Conservation (phyloP, 2,329 filamentous ascomycete species). For the Calonectria hongkongensis region DNA sequence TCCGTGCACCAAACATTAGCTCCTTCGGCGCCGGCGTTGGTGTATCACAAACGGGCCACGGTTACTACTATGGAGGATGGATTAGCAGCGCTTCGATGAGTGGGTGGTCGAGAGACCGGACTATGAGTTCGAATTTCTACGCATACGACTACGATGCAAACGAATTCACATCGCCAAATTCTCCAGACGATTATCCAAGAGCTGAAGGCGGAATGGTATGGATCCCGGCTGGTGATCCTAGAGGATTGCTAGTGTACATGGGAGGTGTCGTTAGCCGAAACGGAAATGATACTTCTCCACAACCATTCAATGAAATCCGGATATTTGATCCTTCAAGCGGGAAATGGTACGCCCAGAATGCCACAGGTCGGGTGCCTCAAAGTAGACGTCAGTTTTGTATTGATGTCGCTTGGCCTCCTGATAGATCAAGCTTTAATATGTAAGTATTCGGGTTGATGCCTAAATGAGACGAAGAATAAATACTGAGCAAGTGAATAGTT, state of each 20-base stretch:
- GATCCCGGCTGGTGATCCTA: background rate
- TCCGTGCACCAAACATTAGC: conserved; percentile 46
- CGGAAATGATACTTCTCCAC: background rate
- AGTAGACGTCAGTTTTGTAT: conserved; percentile 19
- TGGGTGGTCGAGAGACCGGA: conserved; percentile 26
- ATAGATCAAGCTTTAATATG: conserved; percentile 17
- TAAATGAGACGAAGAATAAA: background rate
- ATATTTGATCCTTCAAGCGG: background rate
- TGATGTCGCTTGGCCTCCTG: conserved; percentile 5
- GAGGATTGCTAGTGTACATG: background rate
- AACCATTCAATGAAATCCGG: background rate
- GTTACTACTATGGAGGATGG: conserved; percentile 78
- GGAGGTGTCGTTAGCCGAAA: background rate
- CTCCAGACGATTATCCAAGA: conserved; percentile 52
- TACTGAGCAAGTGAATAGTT: background rate
- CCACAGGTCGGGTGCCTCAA: background rate
- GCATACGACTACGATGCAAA: conserved; percentile 24
- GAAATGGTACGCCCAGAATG: background rate
- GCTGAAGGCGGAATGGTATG: conserved; percentile 51
- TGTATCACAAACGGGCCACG: conserved; percentile 70
- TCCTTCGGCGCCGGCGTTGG: conserved; percentile 73
- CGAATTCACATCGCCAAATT: background rate
- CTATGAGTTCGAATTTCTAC: conserved; percentile 29
- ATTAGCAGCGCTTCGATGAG: conserved; percentile 69
- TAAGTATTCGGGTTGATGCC: background rate